Base-by-base conservation (phyloP, 31 red algal genomes). In the Asparagopsis taxiformis region DNA sequence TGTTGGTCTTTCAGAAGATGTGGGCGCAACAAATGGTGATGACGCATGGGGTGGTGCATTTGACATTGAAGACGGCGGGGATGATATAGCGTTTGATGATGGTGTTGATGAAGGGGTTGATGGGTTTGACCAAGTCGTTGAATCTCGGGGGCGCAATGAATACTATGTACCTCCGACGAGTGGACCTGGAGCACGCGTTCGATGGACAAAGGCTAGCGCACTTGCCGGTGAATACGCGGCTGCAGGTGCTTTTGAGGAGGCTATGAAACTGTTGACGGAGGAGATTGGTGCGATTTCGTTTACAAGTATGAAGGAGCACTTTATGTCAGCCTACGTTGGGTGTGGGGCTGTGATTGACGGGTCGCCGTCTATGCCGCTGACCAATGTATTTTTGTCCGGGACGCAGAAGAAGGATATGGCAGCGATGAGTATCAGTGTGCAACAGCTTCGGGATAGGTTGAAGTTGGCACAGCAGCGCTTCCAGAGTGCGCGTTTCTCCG, bases 191-290 rank as follows among this genome's bases (percentile, higher is more conserved):
- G 68, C 65, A 6, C 29, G 56, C 5, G 51, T 60, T 23, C 65
- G 81, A 43, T 93, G 90, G 90, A 75, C 75, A 38, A 71, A 78
- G 15, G 56, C 30, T 4, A 48, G 65, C n/a, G 68, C 26, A 62
- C 67, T 93, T 43, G 81, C 77, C 16, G 90, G 90, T 6, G 90
- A 93, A 53, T 65, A 82, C 19, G 90, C 67, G 1, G 90, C 90
- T 3, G 90, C 90, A 24, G 90, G 90, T 30, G 90, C 90, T 46
- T 93, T 93, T 68, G 66, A 76, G 43, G 90, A 93, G 63, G 80
- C 90, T 13, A 66, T 93, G 82, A 75, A 51, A 2, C 41, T 87
- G 30, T 37, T 93, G 43, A 48, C 31, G 24, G 49, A 72, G n/a
- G 84, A 95, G 66, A 85, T 90, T 71, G 84, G 91, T 10, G 75